Evolutionary conservation across 169 alveolate species (phyloP), one percentile per base, ranked within the genome.

Genomic region (Plasmodium billcollinsi): DNA sequence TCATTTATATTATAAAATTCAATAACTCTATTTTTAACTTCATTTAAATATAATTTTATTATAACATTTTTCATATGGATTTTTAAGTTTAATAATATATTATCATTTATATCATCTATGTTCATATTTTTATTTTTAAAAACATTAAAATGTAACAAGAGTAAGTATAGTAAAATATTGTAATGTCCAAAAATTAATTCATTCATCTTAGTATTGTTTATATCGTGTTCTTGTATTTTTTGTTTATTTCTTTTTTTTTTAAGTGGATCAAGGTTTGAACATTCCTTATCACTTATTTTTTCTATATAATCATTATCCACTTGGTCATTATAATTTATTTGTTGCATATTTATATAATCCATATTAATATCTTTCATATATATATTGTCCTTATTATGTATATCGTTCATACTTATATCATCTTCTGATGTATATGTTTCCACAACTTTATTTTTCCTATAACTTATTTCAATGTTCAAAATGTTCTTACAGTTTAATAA

Each of bases 1-100:
- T 83, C 91, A 43, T 83, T 73, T n/a, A 83, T 73, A 56, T 83
- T 47, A 49, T 83, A 83, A 49, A 83, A 83, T 18, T 83, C 80
- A 39, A 83, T 69, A 47, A 83, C 15, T 83, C 65, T 20, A 69
- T 83, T 83, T 83, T 69, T 83, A 29, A 83, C 70, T 83, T 69
- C 83, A 26, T 66, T 56, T 5, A 14, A 52, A 33, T 73, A 56
- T 69, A 83, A 39, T 62, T 67, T 83, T 43, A 83, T 15, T 20
- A 69, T 49, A 45, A 83, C 62, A 69, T 83, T 83, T 69, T 83
- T 54, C 26, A 83, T 69, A 14, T 83, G 49, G 1, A 58, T 83
- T 62, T 83, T 83, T 18, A 83, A 45, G 18, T 83, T 54, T 14
- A 83, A 43, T 18, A 83, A 56, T 5, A 47, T 72, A 39, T 83